phyloP scores from a whole-genome alignment of 139 green algal genomes.

The Coelastrella sp. region DNA sequence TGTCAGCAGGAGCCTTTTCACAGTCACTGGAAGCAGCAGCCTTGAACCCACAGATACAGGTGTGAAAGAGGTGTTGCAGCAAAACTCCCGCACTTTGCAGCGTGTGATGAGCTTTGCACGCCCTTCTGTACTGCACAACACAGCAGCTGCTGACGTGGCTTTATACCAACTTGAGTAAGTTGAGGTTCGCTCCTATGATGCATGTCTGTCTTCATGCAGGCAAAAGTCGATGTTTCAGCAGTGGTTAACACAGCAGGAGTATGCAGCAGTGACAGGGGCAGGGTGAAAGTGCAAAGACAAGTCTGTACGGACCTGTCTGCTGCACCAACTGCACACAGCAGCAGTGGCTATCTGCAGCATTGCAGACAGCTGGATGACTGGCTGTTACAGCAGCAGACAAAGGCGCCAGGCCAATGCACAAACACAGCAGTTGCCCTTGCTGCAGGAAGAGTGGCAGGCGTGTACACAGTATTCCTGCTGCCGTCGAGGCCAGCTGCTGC shows the following conservation, averaged over 20 bases:
- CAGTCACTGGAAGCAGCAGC: not conserved
- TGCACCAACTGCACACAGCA: not conserved
- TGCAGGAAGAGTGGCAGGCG: not conserved
- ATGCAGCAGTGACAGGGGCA: slow-evolving; percentile 2
- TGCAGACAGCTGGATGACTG: slow-evolving; percentile 20
- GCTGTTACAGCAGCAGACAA: slow-evolving; percentile 24
- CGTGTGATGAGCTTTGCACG: too few species aligned
- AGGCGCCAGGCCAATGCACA: not conserved
- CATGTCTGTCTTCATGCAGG: not conserved
- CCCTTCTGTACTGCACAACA: too few species aligned
- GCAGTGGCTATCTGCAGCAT: not conserved
- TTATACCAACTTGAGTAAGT: not conserved
- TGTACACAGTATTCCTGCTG: slow-evolving; percentile 13
- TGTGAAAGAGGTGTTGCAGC: too few species aligned
- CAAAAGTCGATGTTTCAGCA: not conserved
- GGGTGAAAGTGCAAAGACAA: not conserved
- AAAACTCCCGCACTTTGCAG: too few species aligned
- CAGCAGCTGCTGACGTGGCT: too few species aligned
- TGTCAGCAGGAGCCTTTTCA: not conserved
- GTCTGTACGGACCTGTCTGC: not conserved
- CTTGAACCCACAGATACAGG: too few species aligned
- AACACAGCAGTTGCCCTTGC: not conserved
- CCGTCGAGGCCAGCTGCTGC: not conserved
- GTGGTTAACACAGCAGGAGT: not conserved
- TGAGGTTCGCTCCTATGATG: not conserved